Evolutionary conservation across 768 basidiomycete genomes (phyloP).

Genomic region (Asterophora lycoperdoides): DNA sequence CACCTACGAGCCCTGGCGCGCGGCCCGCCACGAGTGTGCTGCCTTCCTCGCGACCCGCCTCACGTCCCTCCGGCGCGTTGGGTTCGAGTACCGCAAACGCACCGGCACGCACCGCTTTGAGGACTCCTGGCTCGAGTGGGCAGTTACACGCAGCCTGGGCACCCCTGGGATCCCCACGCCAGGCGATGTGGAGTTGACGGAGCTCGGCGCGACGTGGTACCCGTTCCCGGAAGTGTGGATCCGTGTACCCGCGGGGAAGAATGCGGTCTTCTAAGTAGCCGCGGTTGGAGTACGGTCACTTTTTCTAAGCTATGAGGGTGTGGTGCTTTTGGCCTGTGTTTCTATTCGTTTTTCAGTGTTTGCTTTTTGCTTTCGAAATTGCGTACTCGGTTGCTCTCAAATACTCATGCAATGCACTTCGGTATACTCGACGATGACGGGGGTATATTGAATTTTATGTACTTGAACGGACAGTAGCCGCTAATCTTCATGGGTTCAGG

Average conservation of each 20-base stretch:
- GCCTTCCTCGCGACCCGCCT: constrained; percentile 29
- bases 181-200: constrained; percentile 21
- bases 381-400: too few relatives aligned
- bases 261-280: neutral
- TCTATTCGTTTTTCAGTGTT: too few relatives aligned
- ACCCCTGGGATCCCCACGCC: constrained; percentile 10
- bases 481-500: too few relatives aligned
- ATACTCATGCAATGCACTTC: too few relatives aligned
- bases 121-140: constrained; percentile 40
- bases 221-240: constrained; percentile 40
- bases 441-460: too few relatives aligned
- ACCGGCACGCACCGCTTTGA: constrained; percentile 37
- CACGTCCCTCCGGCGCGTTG: constrained; percentile 28
- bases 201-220: constrained; percentile 35
- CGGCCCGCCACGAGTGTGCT: constrained; percentile 32
- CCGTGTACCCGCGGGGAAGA: constrained; percentile 9
- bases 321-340: too few relatives aligned
- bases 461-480: too few relatives aligned
- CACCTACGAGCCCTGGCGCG: constrained; percentile 27
- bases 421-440: too few relatives aligned
- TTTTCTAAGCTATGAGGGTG: too few relatives aligned
- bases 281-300: too few relatives aligned
- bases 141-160: constrained; percentile 25
- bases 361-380: too few relatives aligned
- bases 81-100: constrained; percentile 39